Conservation (phyloP, 345 rosid genomes). For the Citrus maxima region DNA sequence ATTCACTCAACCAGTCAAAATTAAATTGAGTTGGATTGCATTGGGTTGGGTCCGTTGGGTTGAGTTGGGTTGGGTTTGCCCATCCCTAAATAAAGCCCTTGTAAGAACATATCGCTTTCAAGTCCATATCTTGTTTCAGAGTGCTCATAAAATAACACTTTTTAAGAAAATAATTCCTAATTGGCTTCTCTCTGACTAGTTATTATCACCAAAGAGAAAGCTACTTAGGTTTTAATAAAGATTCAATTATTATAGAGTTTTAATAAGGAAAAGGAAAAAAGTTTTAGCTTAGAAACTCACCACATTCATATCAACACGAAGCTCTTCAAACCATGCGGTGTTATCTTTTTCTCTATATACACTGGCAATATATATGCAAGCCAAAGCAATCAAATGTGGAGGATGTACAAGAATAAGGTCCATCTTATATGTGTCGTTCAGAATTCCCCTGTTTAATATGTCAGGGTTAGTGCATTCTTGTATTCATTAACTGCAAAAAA, state of each 20-base stretch:
- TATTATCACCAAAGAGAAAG: neutral
- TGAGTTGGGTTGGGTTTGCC: no score
- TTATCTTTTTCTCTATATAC: constrained; percentile 72
- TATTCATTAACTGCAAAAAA: neutral
- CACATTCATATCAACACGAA: constrained; percentile 91
- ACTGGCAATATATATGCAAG: constrained; percentile 87
- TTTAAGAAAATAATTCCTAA: neutral
- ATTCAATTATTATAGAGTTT: neutral
- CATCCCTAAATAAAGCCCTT: neutral
- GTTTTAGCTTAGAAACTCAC: constrained; percentile 42
- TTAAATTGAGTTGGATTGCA: no score
- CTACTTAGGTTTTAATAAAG: neutral
- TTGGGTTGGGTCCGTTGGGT: no score
- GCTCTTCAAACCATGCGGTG: constrained; percentile 97
- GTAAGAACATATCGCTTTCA: neutral
- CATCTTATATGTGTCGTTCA: constrained; percentile 95
- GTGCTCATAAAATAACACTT: neutral
- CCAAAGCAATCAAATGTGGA: constrained; percentile 83
- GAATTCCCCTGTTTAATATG: constrained; percentile 72
- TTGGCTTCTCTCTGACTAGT: neutral
- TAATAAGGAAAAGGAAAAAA: neutral
- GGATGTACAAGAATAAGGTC: constrained; percentile 90
- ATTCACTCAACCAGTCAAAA: no score
- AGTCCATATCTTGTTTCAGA: neutral
- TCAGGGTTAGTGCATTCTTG: neutral